These are phyloP conservation scores for Scolecobasidium constrictum DNA, from an alignment of 2,329 filamentous ascomycete species.

Conservation along the genomic window DNA sequence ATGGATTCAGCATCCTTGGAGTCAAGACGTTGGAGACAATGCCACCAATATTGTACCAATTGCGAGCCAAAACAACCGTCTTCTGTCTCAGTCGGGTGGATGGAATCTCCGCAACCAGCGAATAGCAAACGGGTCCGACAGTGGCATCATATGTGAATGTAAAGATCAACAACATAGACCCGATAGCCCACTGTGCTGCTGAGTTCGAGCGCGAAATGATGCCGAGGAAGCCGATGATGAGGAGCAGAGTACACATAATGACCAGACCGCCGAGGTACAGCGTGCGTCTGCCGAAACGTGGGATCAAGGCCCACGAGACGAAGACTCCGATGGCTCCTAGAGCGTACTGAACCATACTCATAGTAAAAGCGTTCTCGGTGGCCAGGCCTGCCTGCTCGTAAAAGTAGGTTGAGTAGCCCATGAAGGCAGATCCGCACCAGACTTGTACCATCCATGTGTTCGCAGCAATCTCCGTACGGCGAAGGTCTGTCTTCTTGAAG, in stretches of 20 bases:
- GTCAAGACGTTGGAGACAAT: conserved; percentile 76
- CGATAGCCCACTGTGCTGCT: conserved; percentile 34
- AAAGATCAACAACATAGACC: conserved; percentile 46
- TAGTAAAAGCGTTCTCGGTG: conserved; percentile 32
- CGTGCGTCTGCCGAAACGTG: conserved; percentile 57
- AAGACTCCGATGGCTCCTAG: conserved; percentile 72
- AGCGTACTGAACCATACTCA: conserved; percentile 45
- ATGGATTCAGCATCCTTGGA: conserved; percentile 87
- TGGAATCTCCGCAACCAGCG: conserved; percentile 73
- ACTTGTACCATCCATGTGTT: conserved; percentile 41
- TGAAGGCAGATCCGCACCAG: conserved; percentile 35
- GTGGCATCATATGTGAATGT: conserved; percentile 76
- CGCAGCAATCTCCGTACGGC: conserved; percentile 64
- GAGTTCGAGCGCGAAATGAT: conserved; percentile 33
- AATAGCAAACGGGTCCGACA: conserved; percentile 84
- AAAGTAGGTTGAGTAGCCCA: conserved; percentile 39
- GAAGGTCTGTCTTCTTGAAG: conserved; percentile 67
- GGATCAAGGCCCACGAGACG: conserved; percentile 74
- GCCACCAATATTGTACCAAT: conserved; percentile 64
- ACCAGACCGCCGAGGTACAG: conserved; percentile 65
- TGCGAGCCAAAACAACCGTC: conserved; percentile 77
- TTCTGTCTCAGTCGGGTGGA: conserved; percentile 80
- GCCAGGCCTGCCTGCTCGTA: conserved; percentile 35
- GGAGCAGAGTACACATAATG: conserved; percentile 50
- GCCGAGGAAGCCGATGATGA: conserved; percentile 52